A percentile compares a stretch with the other conserved stretches of the same genome.
Conservation (phyloP, 345 rosid genomes). For the Toxicodendron radicans region DNA sequence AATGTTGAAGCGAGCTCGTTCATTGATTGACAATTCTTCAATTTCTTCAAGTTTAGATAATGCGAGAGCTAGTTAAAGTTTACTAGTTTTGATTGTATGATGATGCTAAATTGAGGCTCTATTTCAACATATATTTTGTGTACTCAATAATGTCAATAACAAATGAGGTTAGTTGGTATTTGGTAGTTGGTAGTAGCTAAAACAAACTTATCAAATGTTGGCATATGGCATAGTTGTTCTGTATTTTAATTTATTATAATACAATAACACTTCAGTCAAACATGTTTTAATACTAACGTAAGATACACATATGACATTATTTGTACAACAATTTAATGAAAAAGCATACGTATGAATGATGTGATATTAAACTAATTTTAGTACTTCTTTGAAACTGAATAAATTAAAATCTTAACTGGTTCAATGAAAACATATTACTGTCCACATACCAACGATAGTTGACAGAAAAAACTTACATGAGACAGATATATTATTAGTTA, state of each 20-base stretch:
- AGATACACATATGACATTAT: too few relatives aligned
- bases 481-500: too few relatives aligned
- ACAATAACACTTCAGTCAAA: background rate
- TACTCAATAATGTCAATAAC: background rate
- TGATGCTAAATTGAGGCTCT: background rate
- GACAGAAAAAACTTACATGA: too few relatives aligned
- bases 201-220: background rate
- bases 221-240: background rate
- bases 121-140: background rate
- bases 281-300: too few relatives aligned
- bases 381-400: too few relatives aligned
- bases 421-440: too few relatives aligned
- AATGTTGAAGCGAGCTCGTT: background rate
- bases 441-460: too few relatives aligned
- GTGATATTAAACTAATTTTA: too few relatives aligned
- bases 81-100: background rate
- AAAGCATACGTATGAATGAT: too few relatives aligned
- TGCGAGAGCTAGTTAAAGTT: background rate
- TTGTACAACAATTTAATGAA: too few relatives aligned
- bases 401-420: too few relatives aligned
- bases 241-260: too few relatives aligned
- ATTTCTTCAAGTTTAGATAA: background rate
- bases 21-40: background rate
- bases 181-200: conserved; percentile 4
- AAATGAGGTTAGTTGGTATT: background rate